A percentile compares a stretch with the other conserved stretches of the same genome.
Evolutionary conservation across 2,329 filamentous ascomycete species (phyloP).

Genomic region (Huntiella bhutanensis): DNA sequence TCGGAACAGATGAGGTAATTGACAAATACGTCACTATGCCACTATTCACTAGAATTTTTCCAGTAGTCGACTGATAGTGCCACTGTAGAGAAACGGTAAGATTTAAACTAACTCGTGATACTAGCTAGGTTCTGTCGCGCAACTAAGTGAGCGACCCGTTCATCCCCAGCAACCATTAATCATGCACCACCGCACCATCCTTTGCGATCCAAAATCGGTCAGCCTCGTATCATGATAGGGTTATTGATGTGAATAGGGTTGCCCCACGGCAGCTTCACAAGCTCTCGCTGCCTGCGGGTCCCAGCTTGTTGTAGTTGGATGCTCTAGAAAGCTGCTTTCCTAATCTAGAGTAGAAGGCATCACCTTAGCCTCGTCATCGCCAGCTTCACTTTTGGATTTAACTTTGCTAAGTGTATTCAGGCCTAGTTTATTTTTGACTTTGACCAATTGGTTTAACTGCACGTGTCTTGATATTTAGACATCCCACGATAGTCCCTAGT

Average conservation of each 20-base stretch:
- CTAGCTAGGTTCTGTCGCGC: too few species aligned
- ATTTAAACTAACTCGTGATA: too few species aligned
- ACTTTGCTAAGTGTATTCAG: not conserved
- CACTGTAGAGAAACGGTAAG: too few species aligned
- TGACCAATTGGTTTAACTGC: too few species aligned
- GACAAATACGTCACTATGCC: not conserved
- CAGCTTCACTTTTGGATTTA: constrained; percentile 18
- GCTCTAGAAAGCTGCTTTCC: constrained; percentile 6
- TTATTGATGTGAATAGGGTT: not conserved
- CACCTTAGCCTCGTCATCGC: constrained; percentile 34
- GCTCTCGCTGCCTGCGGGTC: constrained; percentile 1
- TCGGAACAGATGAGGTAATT: not conserved
- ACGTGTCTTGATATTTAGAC: too few species aligned
- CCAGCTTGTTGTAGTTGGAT: not conserved
- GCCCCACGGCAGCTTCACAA: constrained; percentile 1
- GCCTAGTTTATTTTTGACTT: not conserved
- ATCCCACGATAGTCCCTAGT: too few species aligned
- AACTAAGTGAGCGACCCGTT: too few species aligned
- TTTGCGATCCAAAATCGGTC: not conserved
- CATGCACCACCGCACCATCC: not conserved
- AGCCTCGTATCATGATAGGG: not conserved
- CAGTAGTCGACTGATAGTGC: too few species aligned
- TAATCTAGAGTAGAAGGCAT: constrained; percentile 22
- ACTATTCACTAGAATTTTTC: not conserved
- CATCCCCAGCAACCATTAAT: not conserved